Percentiles rank a stretch among this genome's conserved stretches.
Evolutionary conservation across 805 yeast genomes (phyloP).

Genomic region (Yamadazyma akitaensis): DNA sequence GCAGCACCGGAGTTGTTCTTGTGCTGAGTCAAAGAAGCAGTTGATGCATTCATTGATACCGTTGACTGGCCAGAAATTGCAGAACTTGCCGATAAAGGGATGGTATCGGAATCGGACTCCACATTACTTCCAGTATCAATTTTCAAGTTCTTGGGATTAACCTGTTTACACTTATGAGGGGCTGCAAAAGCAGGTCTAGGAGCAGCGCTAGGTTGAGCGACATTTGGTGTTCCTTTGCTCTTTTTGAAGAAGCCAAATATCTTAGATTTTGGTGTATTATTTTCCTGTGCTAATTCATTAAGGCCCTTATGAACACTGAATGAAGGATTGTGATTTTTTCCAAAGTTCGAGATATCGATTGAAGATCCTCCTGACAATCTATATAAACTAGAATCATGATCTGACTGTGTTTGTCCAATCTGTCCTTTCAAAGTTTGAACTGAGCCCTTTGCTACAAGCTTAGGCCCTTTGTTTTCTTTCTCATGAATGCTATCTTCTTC

Average conservation of each 20-base stretch:
- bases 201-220: background rate
- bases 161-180: background rate
- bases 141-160: constrained; percentile 13
- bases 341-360: constrained; percentile 39
- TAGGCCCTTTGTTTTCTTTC: background rate
- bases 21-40: constrained; percentile 11
- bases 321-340: constrained; percentile 36
- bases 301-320: constrained; percentile 20
- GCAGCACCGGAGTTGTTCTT: constrained; percentile 22
- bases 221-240: constrained; percentile 2
- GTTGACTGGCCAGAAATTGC: constrained; percentile 15
- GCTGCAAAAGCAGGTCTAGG: background rate
- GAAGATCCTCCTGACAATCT: constrained; percentile 31
- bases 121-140: constrained; percentile 10
- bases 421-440: background rate
- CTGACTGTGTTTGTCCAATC: background rate
- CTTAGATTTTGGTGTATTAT: constrained; percentile 25
- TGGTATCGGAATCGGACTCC: constrained; percentile 15
- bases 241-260: constrained; percentile 36
- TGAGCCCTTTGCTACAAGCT: background rate
- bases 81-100: constrained; percentile 16
- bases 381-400: constrained; percentile 10
- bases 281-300: constrained; percentile 6
- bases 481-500: constrained; percentile 7
- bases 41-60: constrained; percentile 8